These are phyloP conservation scores for Orbilia brochopaga DNA, from an alignment of 2,329 filamentous ascomycete genomes.

Conservation along the genomic window DNA sequence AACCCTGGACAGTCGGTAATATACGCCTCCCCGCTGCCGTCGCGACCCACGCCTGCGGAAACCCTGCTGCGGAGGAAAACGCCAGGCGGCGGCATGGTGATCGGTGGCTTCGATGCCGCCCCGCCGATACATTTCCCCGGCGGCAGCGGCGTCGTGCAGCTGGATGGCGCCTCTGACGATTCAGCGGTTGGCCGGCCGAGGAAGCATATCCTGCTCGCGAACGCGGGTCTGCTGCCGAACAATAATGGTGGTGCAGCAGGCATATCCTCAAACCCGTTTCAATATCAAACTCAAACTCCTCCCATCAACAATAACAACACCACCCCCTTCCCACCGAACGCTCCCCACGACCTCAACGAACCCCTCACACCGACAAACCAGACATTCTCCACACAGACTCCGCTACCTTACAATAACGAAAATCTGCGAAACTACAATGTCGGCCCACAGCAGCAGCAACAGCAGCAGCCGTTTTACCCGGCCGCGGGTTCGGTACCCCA, in stretches of 20 bases:
- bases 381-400: constrained; percentile 9
- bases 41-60: constrained; percentile 44
- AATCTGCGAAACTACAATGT: constrained; percentile 12
- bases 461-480: constrained; percentile 32
- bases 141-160: constrained; percentile 33
- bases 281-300: constrained; percentile 30
- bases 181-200: constrained; percentile 31
- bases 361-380: constrained; percentile 33
- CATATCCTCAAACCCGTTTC: constrained; percentile 25
- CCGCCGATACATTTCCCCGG: constrained; percentile 44
- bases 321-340: constrained; percentile 17
- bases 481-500: constrained; percentile 25
- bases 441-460: constrained; percentile 4
- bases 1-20: constrained; percentile 28
- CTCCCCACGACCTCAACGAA: constrained; percentile 17
- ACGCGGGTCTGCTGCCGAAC: constrained; percentile 25
- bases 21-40: constrained; percentile 48
- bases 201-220: constrained; percentile 46
- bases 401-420: neutral
- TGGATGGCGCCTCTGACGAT: constrained; percentile 22
- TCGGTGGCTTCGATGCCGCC: constrained; percentile 49
- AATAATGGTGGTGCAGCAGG: constrained; percentile 7
- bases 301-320: constrained; percentile 17
- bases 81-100: constrained; percentile 44
- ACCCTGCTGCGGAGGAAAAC: constrained; percentile 45